Base-by-base conservation (phyloP, 768 basidiomycete genomes). In the Podaxis sp. region DNA sequence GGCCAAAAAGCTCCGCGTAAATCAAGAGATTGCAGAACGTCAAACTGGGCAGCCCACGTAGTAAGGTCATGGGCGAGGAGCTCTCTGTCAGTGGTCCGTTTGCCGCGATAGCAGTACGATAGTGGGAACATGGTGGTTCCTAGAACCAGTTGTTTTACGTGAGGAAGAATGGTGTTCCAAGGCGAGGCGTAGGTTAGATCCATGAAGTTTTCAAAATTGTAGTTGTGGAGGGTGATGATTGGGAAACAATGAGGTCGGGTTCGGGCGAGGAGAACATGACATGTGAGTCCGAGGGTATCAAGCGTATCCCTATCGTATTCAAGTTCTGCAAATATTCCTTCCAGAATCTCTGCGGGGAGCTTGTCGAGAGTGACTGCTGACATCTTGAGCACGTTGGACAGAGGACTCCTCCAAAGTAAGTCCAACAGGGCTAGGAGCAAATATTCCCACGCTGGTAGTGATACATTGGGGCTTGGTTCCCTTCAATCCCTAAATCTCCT, bases 71-170 rank as follows among this genome's bases (percentile, higher is more conserved):
- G n/a, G 40, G 13, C 21, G 13, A 16, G 25, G 42, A 32, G 32
- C 5, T 21, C 28, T 5, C n/a, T 10, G 13, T 11, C 27, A 42
- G 16, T 9, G 7, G 35, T 42, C 23, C 11, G 40, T 5, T n/a
- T 42, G 16, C 50, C 36, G 13, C 16, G 32, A 13, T 52, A 42
- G 14, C 57, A 13, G 25, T 37, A 50, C 5, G 57, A 40, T 2
- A 59, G 50, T 14, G 50, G 50, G 25, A 52, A 59, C 57, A 59
- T 59, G 3, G 18, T 38, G 25, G 36, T 51, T 42, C 57, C 57
- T 28, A 59, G 37, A 32, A 4, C 11, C 3, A 59, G 36, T 16
- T 27, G 57, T 16, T 51, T 36, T 5, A 59, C 38, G 13, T 28
- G 23, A 13, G 57, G 57, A n/a, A 59, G 38, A 6, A 59, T 28